Conservation (phyloP, 345 rosid species). For the Viola odorata region DNA sequence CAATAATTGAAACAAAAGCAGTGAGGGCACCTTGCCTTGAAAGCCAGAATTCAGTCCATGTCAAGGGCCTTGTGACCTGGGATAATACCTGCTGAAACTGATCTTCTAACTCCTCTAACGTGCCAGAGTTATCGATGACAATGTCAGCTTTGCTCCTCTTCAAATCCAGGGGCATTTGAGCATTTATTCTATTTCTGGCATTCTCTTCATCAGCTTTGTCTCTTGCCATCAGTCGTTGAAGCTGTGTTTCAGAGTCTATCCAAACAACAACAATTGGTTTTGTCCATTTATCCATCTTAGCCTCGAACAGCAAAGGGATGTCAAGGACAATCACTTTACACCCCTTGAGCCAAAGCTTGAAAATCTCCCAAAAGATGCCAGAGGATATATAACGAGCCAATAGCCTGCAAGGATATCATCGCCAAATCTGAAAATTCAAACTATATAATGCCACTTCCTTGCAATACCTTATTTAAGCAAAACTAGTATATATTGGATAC, state of each 20-base stretch:
- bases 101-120: constrained; percentile 57
- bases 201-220: constrained; percentile 58
- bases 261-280: constrained; percentile 69
- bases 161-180: constrained; percentile 75
- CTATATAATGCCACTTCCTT: not conserved
- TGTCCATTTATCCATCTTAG: constrained; percentile 79
- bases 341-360: constrained; percentile 72
- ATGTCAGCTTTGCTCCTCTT: constrained; percentile 67
- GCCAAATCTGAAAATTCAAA: constrained; percentile 1
- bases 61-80: constrained; percentile 59
- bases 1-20: constrained; percentile 35
- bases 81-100: constrained; percentile 46
- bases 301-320: constrained; percentile 78
- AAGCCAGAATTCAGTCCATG: constrained; percentile 75
- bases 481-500: no score
- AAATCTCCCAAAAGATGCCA: constrained; percentile 56
- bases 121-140: constrained; percentile 74
- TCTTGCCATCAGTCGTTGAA: constrained; percentile 65
- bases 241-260: constrained; percentile 73
- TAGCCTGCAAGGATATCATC: constrained; percentile 36
- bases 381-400: constrained; percentile 78
- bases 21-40: constrained; percentile 72
- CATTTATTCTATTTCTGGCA: constrained; percentile 66
- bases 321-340: constrained; percentile 68
- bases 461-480: not conserved